These are phyloP conservation scores for Capsicum pubescens DNA, from an alignment of 257 asterid species.

Conservation along the genomic window DNA sequence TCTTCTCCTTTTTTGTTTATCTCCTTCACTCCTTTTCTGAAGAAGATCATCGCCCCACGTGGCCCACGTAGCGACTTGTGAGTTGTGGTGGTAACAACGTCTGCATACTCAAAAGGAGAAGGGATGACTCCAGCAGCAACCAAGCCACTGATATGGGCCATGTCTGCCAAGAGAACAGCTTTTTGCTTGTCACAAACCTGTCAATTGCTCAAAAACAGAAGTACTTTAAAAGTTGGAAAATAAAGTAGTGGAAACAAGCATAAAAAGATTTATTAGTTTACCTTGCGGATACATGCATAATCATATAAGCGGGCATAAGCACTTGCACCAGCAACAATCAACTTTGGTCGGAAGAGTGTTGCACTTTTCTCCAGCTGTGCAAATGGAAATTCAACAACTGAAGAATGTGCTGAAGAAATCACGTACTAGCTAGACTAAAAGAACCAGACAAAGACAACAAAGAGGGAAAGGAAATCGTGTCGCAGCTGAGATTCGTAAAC, in stretches of 20 bases:
- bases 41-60: conserved; percentile 98
- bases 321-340: conserved; percentile 98
- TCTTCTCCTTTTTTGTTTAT: conserved; percentile 87
- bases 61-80: conserved; percentile 98
- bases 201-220: conserved; percentile 32
- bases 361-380: conserved; percentile 93
- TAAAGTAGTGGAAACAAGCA: background rate
- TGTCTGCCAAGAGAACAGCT: conserved; percentile 87
- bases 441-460: background rate
- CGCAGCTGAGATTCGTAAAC: conserved; percentile 18
- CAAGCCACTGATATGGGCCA: conserved; percentile 98
- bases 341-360: conserved; percentile 85
- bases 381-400: conserved; percentile 23
- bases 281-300: conserved; percentile 92
- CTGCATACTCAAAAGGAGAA: conserved; percentile 94
- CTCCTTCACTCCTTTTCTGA: conserved; percentile 89
- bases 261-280: conserved; percentile 31
- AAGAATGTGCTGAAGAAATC: conserved; percentile 13
- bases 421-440: background rate
- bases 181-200: conserved; percentile 98
- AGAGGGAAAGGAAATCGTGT: background rate
- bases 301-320: conserved; percentile 95
- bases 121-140: conserved; percentile 99
- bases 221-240: background rate
- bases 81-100: conserved; percentile 94